Conservation (phyloP, 768 basidiomycete genomes). For the Amanita polypyramis region DNA sequence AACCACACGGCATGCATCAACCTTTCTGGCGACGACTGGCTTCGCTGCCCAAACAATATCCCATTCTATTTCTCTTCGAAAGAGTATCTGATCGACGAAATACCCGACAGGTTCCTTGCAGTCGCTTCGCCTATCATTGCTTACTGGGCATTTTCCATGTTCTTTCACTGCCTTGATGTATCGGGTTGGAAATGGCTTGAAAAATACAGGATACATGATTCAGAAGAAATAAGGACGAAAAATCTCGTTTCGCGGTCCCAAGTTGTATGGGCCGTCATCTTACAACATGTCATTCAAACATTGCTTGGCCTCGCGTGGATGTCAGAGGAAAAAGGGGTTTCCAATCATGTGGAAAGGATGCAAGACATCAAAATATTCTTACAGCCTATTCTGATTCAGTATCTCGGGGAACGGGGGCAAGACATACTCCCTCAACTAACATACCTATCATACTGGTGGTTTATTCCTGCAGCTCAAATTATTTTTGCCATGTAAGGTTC, state of each 20-base stretch:
- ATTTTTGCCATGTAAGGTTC: conserved; percentile 59
- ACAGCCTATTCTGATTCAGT: conserved; percentile 23
- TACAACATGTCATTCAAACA: conserved; percentile 86
- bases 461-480: conserved; percentile 63
- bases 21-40: conserved; percentile 21
- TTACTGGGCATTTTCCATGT: conserved; percentile 75
- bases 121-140: conserved; percentile 65
- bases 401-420: conserved; percentile 35
- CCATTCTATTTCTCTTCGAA: conserved; percentile 50
- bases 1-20: conserved; percentile 27
- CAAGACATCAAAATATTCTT: conserved; percentile 30
- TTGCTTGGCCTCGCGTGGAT: conserved; percentile 61
- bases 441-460: conserved; percentile 88
- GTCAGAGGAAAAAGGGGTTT: conserved; percentile 25
- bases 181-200: conserved; percentile 70
- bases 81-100: conserved; percentile 34
- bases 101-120: conserved; percentile 66
- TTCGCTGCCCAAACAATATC: conserved; percentile 25
- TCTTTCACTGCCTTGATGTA: conserved; percentile 80
- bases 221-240: conserved; percentile 59
- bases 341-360: conserved; percentile 32
- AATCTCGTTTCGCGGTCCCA: conserved; percentile 65
- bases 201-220: conserved; percentile 81
- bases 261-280: conserved; percentile 71
- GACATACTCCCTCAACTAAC: conserved; percentile 28